Evolutionary conservation across 2,329 filamentous ascomycete species (phyloP).

Genomic region (Penicillium sp.): DNA sequence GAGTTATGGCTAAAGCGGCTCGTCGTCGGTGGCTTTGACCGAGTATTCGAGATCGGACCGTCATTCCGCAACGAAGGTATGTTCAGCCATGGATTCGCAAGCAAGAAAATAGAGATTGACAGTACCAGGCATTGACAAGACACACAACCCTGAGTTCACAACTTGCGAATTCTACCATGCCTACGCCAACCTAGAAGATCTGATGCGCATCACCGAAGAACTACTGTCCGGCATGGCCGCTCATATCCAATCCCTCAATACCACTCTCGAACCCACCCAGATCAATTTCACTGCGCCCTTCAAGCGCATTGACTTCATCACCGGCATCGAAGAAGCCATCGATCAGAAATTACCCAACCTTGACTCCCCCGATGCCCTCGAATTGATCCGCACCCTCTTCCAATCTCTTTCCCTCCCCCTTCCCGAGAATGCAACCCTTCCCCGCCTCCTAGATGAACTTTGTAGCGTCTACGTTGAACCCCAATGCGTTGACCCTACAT

Average conservation of each 20-base stretch:
- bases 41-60: constrained; percentile 89
- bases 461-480: constrained; percentile 77
- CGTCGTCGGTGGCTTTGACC: constrained; percentile 83
- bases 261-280: constrained; percentile 49
- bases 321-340: constrained; percentile 70
- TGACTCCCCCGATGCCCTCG: constrained; percentile 53
- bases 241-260: constrained; percentile 50
- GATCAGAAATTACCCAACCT: constrained; percentile 67
- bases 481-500: constrained; percentile 69
- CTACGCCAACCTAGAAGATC: constrained; percentile 71
- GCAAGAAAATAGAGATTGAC: constrained; percentile 6
- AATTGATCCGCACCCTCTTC: constrained; percentile 60
- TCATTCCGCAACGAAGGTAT: constrained; percentile 88
- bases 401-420: constrained; percentile 48
- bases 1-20: constrained; percentile 94
- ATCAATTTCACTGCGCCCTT: constrained; percentile 61
- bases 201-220: constrained; percentile 74
- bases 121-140: constrained; percentile 65
- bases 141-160: constrained; percentile 96
- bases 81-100: not conserved
- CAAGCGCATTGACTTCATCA: constrained; percentile 76
- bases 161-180: constrained; percentile 97
- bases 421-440: constrained; percentile 58
- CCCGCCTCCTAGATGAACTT: constrained; percentile 78
- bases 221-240: constrained; percentile 63